Evolutionary conservation across 2,329 filamentous ascomycete genomes (phyloP), one percentile per base, ranked within the genome.

Genomic region (Aureobasidium sp.): DNA sequence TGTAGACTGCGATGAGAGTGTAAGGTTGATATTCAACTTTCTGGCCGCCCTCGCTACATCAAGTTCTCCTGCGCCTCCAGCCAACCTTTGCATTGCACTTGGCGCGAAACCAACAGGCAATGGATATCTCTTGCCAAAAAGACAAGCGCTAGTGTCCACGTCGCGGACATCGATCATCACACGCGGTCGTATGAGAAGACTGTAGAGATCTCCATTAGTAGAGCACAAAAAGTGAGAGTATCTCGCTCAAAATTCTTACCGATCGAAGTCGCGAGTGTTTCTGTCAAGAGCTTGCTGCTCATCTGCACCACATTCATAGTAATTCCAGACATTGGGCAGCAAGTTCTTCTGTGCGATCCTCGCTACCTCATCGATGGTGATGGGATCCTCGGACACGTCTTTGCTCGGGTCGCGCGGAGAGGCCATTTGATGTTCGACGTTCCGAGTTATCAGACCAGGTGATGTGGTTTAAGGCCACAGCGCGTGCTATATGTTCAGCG

Each of bases 81-180:
- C 71, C 1, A 72, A 65, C 50, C 63, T 70, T 29, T 73, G 71
- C 48, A 67, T 69, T 2, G 69, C 71, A 39, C 67, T 70, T 8
- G 71, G 71, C 0, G 71, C 71, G 29, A 73, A 67, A 5, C 65
- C 71, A 17, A 73, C 67, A 1, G 71, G 71, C 2, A 73, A 64
- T 3, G 74, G 68, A 51, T 79, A 67, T 52, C 64, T 67, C 63
- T 69, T 71, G 2, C 79, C 80, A 13, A 82, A 78, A 13, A 84
- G 72, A 0, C 73, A 72, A 0, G 77, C 77, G 5, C 72, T 74
- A 0, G 76, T 77, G 62, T 78, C 72, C 41, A 77, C 68, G 9
- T 65, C 64, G 1, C 70, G 71, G 13, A 78, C 74, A 65, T 77
- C 74, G 32, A 70, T 66, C 8, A 77, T 68, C 2, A 77, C 74